A percentile compares a stretch with the other conserved stretches of the same genome.
Conservation (phyloP, 176 grass and related monocot genomes). For the Raddia distichophylla region DNA sequence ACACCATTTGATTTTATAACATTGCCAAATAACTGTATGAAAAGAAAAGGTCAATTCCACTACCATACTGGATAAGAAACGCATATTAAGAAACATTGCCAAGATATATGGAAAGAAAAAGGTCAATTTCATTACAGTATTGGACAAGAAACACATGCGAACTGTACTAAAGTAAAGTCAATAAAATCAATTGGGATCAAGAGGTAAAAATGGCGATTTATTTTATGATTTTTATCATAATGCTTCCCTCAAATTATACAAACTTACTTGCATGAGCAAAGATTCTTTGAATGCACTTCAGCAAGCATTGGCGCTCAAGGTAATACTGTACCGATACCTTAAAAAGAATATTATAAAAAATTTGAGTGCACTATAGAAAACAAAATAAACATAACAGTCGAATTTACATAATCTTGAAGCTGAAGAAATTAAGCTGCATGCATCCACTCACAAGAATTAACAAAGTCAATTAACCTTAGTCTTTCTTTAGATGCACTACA, state of each 20-base stretch:
- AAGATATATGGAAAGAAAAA: neutral
- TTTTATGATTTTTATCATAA: neutral
- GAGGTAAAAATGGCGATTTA: slow-evolving; percentile 8
- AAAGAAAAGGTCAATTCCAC: no score
- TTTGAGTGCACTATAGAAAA: neutral
- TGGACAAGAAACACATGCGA: neutral
- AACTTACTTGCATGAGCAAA: slow-evolving; percentile 78
- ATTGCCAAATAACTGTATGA: neutral
- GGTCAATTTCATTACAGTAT: neutral
- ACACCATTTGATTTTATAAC: neutral
- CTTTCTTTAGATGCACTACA: slow-evolving; percentile 17
- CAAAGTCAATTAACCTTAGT: neutral
- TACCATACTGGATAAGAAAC: neutral
- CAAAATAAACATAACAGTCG: neutral
- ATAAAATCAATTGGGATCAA: neutral
- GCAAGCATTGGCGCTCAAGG: slow-evolving; percentile 91
- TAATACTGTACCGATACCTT: slow-evolving; percentile 84
- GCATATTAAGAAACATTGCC: neutral
- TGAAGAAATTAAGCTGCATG: slow-evolving; percentile 23
- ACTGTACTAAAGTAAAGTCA: neutral
- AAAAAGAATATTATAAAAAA: slow-evolving; percentile 39
- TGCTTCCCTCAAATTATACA: slow-evolving; percentile 12
- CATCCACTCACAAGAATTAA: slow-evolving; percentile 23
- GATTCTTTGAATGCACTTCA: slow-evolving; percentile 86
- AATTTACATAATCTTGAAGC: neutral